Evolutionary conservation across 768 basidiomycete genomes (phyloP), one percentile per base, ranked within the genome.

Genomic region (Phlebiopsis gigantea): DNA sequence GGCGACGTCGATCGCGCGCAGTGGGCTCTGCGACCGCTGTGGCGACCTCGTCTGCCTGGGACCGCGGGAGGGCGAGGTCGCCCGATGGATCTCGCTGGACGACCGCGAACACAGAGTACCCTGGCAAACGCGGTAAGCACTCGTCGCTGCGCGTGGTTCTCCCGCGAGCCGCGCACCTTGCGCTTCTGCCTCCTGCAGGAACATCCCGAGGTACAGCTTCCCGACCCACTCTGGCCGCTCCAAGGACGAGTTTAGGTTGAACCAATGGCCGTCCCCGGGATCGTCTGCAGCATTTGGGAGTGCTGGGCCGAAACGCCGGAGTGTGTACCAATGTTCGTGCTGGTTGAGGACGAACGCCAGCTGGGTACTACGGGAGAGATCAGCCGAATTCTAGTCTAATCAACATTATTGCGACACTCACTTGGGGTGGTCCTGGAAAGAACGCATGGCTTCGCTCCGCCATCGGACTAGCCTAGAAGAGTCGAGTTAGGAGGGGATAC

Each of bases 281-380:
- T 82, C 79, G 26, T 69, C 58, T 30, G 74, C 67, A n/a, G 78
- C 61, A 28, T 69, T 56, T 9, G 59, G 69, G 46, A 70, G 71
- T 15, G 79, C 75, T 52, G 64, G 67, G 19, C 90, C 91, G 65
- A 95, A 95, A 19, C 88, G 82, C 45, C 91, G 84, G 29, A 93
- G 75, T 8, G 92, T 87, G 66, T 90, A 90, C 94, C 94, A 97
- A 64, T 96, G 94, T 53, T 90, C 85, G 46, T 87, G 76, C 45
- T 87, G 79, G 66, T 97, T 92, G 30, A 97, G 79, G 56, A 97
- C 86, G 67, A 94, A 97, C 2, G 84, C 94, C 29, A 88, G 79
- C 68, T 96, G 91, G 6, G 79, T 76, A 64, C 93, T 95, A 57
- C 21, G 42, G 9, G 14, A 53, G 22, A 42, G 46, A n/a, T n/a